Percentiles rank a stretch among this genome's conserved stretches.
phyloP scores from a whole-genome alignment of 805 yeast genomes.

The Candida ascalaphidarum region DNA sequence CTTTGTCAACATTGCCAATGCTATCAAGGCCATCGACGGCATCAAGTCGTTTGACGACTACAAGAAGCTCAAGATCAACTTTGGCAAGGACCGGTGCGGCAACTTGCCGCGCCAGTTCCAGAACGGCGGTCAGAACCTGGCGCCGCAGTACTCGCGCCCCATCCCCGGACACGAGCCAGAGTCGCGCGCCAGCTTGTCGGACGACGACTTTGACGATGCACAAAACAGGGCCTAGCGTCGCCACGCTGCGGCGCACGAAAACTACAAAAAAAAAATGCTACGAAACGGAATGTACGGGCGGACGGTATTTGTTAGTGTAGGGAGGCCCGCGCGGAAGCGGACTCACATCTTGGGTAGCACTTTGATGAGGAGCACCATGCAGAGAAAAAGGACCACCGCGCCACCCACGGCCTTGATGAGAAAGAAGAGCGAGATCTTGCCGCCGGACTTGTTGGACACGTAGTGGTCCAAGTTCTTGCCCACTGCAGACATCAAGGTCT shows the following conservation, averaged over 20 bases:
- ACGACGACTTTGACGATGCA: no score
- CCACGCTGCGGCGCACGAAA: no score
- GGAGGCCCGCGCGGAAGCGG: no score
- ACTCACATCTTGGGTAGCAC: constrained; percentile 27
- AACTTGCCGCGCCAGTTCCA: constrained; percentile 78
- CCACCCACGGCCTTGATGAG: constrained; percentile 21
- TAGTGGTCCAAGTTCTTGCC: constrained; percentile 30
- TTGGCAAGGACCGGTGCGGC: constrained; percentile 62
- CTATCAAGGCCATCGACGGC: constrained; percentile 88
- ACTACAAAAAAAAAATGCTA: no score
- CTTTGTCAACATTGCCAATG: constrained; percentile 84
- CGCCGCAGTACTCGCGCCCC: constrained; percentile 1
- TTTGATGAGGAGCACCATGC: constrained; percentile 24
- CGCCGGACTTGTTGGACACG: constrained; percentile 30
- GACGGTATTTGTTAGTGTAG: no score
- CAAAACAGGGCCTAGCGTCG: no score
- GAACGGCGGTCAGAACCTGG: constrained; percentile 11
- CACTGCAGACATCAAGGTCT: constrained; percentile 19
- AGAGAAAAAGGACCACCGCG: constrained; percentile 17
- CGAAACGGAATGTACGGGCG: no score
- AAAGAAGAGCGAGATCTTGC: constrained; percentile 30
- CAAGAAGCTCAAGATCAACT: constrained; percentile 59
- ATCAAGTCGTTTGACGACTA: constrained; percentile 65
- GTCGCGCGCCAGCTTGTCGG: constrained; percentile 4
- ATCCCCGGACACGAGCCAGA: constrained; percentile 2